These are phyloP conservation scores for Sequoiadendron giganteum DNA, from an alignment of 75 land plant genomes.

Conservation along the genomic window DNA sequence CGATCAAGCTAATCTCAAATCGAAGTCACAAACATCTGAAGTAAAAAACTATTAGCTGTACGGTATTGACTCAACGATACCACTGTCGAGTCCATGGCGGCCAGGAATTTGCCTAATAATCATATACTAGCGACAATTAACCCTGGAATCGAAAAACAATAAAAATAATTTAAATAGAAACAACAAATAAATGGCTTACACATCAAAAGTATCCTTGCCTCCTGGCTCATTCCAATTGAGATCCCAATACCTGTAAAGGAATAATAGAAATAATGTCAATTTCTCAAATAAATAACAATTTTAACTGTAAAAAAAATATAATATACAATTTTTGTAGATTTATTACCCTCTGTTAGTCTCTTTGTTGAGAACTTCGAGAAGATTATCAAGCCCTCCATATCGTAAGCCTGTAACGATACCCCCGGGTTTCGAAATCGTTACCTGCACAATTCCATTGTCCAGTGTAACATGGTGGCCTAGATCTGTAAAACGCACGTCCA, in stretches of 20 bases:
- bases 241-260: constrained; percentile 56
- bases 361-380: constrained; percentile 36
- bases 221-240: constrained; percentile 56
- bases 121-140: no score
- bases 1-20: neutral
- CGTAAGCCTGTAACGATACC: constrained; percentile 31
- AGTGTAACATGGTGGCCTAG: constrained; percentile 29
- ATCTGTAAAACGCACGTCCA: constrained; percentile 3
- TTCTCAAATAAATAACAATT: neutral
- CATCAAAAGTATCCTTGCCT: constrained; percentile 50
- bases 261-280: no score
- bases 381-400: constrained; percentile 35
- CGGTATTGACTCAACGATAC: no score
- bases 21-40: no score
- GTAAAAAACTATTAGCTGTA: no score
- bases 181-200: constrained; percentile 20
- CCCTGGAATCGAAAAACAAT: no score
- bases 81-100: no score
- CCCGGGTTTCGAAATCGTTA: constrained; percentile 38
- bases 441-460: constrained; percentile 48
- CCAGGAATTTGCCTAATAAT: no score
- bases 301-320: neutral
- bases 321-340: neutral
- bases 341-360: constrained; percentile 29
- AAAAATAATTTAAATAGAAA: neutral